Evolutionary conservation across 1,284 basidiomycete species (phyloP).

Genomic region (Garcileccinum viscosum): DNA sequence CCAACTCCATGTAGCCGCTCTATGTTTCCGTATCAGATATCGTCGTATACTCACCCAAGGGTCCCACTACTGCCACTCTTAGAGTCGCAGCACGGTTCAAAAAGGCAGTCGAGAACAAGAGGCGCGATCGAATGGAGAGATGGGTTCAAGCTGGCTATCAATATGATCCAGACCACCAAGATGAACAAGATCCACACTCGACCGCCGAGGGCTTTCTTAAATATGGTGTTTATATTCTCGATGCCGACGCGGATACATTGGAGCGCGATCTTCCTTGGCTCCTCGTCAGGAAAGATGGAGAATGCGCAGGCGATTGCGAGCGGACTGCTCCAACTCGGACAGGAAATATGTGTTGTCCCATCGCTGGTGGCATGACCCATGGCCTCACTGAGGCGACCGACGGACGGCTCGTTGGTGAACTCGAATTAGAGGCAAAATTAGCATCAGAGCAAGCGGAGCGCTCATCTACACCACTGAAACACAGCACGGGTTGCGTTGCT

Average conservation of each 20-base stretch:
- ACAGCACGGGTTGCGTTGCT: not conserved
- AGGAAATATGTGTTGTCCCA: not conserved
- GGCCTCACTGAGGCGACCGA: constrained; percentile 33
- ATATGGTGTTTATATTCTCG: constrained; percentile 71
- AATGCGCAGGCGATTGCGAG: constrained; percentile 30
- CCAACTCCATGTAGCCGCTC: constrained; percentile 47
- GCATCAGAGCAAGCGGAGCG: constrained; percentile 7
- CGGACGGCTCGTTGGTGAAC: constrained; percentile 26
- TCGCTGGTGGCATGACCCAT: constrained; percentile 12
- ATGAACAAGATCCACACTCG: constrained; percentile 26
- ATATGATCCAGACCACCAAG: constrained; percentile 3
- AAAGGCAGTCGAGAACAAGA: constrained; percentile 47
- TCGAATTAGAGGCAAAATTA: constrained; percentile 29
- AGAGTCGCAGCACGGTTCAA: constrained; percentile 46
- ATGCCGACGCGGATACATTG: constrained; percentile 44
- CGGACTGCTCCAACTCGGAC: constrained; percentile 2
- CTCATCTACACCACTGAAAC: not conserved
- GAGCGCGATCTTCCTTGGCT: constrained; percentile 38
- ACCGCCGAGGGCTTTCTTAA: constrained; percentile 46
- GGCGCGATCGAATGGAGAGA: constrained; percentile 39
- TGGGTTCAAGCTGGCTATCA: constrained; percentile 32
- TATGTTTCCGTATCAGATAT: constrained; percentile 72
- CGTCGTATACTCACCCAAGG: constrained; percentile 61
- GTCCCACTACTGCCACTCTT: constrained; percentile 49
- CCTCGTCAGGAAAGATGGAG: constrained; percentile 34